Base-by-base conservation (phyloP, 768 basidiomycete species). In the Boletus pseudo-olivaceus region DNA sequence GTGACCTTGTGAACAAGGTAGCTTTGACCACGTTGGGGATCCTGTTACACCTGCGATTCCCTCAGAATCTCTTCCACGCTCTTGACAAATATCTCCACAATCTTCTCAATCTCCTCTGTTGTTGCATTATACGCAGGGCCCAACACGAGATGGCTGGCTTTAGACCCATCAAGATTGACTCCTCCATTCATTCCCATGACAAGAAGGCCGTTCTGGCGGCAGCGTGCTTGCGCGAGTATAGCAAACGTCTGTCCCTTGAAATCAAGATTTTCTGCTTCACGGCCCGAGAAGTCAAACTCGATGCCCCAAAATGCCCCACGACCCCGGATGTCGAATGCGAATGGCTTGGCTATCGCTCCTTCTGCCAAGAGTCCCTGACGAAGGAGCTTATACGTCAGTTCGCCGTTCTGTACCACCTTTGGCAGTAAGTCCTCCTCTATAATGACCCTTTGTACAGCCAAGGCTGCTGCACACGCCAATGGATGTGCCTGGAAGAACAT, bases 91-190 rank as follows among this genome's bases (percentile, higher is more conserved):
- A 84, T 67, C 15, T 81, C 76, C 5, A 83, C 87, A 55, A 93
- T 87, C 68, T 67, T 76, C 59, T 85, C 81, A 19, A 91, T 76
- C 71, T 93, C 81, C 60, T 83, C 78, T 56, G 75, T 73, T 5
- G 83, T 90, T 37, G 89, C 76, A 64, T 86, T 93, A 67, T 89
- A 92, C 6, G 91, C 87, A 29, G 93, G 93, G 0, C 88, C 80
- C 47, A 95, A 73, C 56, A 94, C 79, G 47, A 82, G 71, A 61
- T 87, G 83, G 55, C 90, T 80, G 8, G 92, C 93, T 67, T 78
- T 78, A 7, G 77, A 83, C 14, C 90, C 90, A 63, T 90, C 81
- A 33, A 88, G 47, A 55, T 79, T 82, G 15, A 84, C 78, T 10
- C 86, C 86, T 20, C 90, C 88, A 10, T 74, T 76, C 76, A 92